These are phyloP conservation scores for Astrothelium macrocarpum DNA, from an alignment of 495 filamentous ascomycete genomes.

Conservation along the genomic window DNA sequence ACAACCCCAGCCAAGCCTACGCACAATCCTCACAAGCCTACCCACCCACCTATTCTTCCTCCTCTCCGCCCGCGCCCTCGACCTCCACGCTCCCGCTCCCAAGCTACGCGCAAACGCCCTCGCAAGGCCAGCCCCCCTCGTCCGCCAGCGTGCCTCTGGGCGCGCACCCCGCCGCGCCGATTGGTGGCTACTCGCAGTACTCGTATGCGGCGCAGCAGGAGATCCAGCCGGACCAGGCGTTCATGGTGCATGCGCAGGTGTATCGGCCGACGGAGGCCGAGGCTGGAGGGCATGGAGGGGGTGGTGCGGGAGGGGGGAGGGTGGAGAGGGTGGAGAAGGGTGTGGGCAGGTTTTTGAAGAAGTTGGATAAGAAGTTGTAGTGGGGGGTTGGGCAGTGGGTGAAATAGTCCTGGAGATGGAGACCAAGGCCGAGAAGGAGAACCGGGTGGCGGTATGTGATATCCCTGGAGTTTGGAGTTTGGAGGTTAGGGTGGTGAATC, in stretches of 20 bases:
- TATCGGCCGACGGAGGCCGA: constrained; percentile 68
- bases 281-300: constrained; percentile 34
- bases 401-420: not conserved
- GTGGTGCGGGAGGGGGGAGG: constrained; percentile 37
- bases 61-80: not conserved
- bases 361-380: constrained; percentile 79
- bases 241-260: constrained; percentile 63
- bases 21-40: constrained; percentile 18
- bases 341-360: constrained; percentile 74
- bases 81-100: constrained; percentile 11
- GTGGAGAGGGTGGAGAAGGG: constrained; percentile 66
- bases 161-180: constrained; percentile 19
- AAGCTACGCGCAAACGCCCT: constrained; percentile 8
- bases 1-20: constrained; percentile 14
- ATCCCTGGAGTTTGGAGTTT: no score
- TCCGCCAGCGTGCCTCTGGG: constrained; percentile 18
- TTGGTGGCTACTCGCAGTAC: constrained; percentile 25
- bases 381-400: not conserved
- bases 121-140: constrained; percentile 26
- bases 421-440: not conserved
- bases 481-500: no score
- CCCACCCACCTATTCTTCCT: constrained; percentile 17
- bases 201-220: constrained; percentile 15
- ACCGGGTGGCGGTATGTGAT: no score
- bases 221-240: constrained; percentile 37